A percentile compares a stretch with the other conserved stretches of the same genome.
These are phyloP conservation scores for Filosporella fistucella DNA, from an alignment of 495 filamentous ascomycete genomes.

Conservation along the genomic window DNA sequence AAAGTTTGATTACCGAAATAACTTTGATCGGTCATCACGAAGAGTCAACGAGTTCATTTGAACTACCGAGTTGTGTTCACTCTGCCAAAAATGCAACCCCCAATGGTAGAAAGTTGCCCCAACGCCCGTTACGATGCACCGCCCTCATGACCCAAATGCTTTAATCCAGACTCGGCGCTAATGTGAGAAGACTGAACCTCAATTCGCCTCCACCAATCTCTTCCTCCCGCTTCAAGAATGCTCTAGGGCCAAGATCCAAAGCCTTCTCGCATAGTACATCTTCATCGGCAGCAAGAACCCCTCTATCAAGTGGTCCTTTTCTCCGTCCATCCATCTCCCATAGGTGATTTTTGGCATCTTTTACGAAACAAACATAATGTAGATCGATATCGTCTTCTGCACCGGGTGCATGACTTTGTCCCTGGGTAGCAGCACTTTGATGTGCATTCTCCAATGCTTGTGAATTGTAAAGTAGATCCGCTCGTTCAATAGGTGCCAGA, in stretches of 20 bases:
- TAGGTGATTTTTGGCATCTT: conserved; percentile 57
- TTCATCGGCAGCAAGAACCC: conserved; percentile 54
- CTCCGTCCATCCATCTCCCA: conserved; percentile 84
- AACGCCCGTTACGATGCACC: background rate
- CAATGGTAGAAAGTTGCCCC: background rate
- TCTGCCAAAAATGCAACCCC: too few relatives aligned
- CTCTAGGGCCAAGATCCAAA: conserved; percentile 57
- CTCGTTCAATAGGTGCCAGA: conserved; percentile 51
- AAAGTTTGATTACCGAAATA: too few relatives aligned
- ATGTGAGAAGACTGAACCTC: conserved; percentile 68
- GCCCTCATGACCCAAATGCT: background rate
- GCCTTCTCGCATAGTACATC: conserved; percentile 70
- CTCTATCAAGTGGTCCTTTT: conserved; percentile 73
- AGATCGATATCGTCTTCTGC: conserved; percentile 65
- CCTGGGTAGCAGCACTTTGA: conserved; percentile 60
- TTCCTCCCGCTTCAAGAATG: conserved; percentile 60
- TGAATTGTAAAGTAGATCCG: conserved; percentile 69
- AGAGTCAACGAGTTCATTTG: too few relatives aligned
- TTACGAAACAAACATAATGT: conserved; percentile 87
- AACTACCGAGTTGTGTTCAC: too few relatives aligned
- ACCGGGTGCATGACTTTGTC: conserved; percentile 67
- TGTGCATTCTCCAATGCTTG: conserved; percentile 68
- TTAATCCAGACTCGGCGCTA: conserved; percentile 62
- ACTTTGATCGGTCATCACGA: too few relatives aligned
- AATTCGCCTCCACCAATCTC: conserved; percentile 52